phyloP scores from a whole-genome alignment of 176 grass and related monocot species.

The Eleusine indica region DNA sequence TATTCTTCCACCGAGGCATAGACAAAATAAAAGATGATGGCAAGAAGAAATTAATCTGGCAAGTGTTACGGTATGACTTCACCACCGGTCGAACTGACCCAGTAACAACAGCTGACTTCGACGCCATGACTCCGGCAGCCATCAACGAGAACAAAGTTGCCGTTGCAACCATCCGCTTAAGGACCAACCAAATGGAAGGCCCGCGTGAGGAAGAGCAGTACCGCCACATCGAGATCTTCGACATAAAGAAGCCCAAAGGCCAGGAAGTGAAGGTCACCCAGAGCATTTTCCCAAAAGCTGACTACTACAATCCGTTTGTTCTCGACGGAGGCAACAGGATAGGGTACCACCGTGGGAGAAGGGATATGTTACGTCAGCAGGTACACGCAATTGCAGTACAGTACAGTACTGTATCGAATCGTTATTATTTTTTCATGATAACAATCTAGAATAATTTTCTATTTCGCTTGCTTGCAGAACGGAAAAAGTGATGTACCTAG shows the following conservation, averaged over 20 bases:
- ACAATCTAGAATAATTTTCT: background rate
- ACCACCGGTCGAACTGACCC: background rate
- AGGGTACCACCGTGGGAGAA: constrained; percentile 29
- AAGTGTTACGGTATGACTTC: constrained; percentile 28
- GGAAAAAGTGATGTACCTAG: background rate
- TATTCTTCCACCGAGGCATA: constrained; percentile 48
- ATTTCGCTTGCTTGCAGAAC: background rate
- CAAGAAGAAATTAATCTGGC: constrained; percentile 1
- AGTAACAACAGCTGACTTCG: constrained; percentile 15
- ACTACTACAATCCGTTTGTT: constrained; percentile 48
- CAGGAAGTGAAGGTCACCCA: constrained; percentile 14
- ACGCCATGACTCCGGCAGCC: constrained; percentile 55
- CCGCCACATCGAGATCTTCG: constrained; percentile 53
- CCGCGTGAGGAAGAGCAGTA: constrained; percentile 31
- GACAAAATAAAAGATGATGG: background rate
- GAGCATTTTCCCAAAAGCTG: constrained; percentile 1
- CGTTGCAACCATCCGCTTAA: constrained; percentile 41
- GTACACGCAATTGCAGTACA: background rate
- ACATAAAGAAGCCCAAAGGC: background rate
- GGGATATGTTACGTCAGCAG: background rate
- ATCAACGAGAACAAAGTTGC: constrained; percentile 39
- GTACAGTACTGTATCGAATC: too few species aligned
- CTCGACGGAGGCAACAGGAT: constrained; percentile 24
- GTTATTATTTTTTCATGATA: too few species aligned
- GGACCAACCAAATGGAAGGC: background rate